A percentile compares a stretch with the other conserved stretches of the same genome.
Evolutionary conservation across 2,329 filamentous ascomycete genomes (phyloP).

Genomic region (Cercospora zeae-maydis): DNA sequence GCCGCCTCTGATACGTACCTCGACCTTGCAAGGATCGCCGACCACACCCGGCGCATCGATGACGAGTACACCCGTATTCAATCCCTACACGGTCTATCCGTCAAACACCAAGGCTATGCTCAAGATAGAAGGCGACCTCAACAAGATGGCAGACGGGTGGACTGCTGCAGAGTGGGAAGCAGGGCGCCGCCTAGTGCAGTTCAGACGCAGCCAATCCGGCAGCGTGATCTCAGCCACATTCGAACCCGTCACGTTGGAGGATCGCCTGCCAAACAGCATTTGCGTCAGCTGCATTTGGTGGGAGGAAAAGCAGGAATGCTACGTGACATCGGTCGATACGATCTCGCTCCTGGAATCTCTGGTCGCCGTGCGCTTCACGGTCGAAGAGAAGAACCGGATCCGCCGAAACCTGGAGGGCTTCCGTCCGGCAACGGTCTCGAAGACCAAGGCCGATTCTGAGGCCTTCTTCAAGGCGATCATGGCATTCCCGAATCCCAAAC

Average conservation of each 20-base stretch:
- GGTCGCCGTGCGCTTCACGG: slow-evolving; percentile 80
- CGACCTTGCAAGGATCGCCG: slow-evolving; percentile 58
- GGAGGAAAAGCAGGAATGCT: slow-evolving; percentile 87
- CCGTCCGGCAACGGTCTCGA: slow-evolving; percentile 87
- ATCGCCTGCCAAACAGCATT: slow-evolving; percentile 77
- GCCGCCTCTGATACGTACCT: slow-evolving; percentile 64
- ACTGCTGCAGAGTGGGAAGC: slow-evolving; percentile 73
- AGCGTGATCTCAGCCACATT: slow-evolving; percentile 80
- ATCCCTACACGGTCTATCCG: slow-evolving; percentile 76
- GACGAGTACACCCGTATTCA: slow-evolving; percentile 52
- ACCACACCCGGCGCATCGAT: slow-evolving; percentile 40
- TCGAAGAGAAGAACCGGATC: slow-evolving; percentile 98
- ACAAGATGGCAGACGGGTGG: slow-evolving; percentile 81
- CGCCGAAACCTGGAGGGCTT: slow-evolving; percentile 93
- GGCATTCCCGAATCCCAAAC: slow-evolving; percentile 92
- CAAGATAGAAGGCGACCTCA: slow-evolving; percentile 80
- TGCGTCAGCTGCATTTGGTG: slow-evolving; percentile 98
- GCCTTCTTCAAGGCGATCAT: slow-evolving; percentile 99
- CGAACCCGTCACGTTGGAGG: slow-evolving; percentile 70
- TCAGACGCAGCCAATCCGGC: slow-evolving; percentile 75
- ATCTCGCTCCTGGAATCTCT: slow-evolving; percentile 92
- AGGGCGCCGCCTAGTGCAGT: slow-evolving; percentile 81
- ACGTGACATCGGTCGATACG: slow-evolving; percentile 93
- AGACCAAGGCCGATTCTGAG: slow-evolving; percentile 85
- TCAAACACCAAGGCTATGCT: slow-evolving; percentile 69